phyloP scores from a whole-genome alignment of 305 asterid genomes.

The Fraxinus dipetala region DNA sequence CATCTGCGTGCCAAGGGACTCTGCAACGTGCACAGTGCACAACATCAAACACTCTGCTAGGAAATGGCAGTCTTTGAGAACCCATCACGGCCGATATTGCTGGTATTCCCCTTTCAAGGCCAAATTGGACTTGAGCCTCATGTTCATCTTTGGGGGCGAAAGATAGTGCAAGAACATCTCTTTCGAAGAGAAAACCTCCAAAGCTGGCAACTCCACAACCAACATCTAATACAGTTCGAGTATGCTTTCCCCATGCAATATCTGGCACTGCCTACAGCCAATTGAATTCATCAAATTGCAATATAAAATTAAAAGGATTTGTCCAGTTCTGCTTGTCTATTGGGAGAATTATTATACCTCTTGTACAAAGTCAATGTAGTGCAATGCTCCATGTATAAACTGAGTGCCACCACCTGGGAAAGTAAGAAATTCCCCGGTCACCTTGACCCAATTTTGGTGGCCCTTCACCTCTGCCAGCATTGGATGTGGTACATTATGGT shows the following conservation, averaged over 20 bases:
- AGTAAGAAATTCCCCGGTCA: constrained; percentile 72
- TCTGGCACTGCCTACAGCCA: constrained; percentile 65
- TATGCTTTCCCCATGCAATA: constrained; percentile 85
- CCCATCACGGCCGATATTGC: constrained; percentile 94
- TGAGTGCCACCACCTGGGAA: constrained; percentile 95
- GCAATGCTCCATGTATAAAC: constrained; percentile 80
- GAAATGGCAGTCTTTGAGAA: constrained; percentile 71
- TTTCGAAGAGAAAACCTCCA: constrained; percentile 74
- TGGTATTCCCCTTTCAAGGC: constrained; percentile 88
- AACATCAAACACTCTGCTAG: constrained; percentile 73
- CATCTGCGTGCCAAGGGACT: constrained; percentile 88
- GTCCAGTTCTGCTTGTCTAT: not conserved
- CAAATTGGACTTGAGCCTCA: constrained; percentile 88
- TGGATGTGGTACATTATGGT: constrained; percentile 71
- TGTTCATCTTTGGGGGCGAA: constrained; percentile 91
- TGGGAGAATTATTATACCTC: constrained; percentile 43
- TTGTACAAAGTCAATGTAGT: constrained; percentile 72
- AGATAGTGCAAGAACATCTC: constrained; percentile 72
- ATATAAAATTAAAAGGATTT: not conserved
- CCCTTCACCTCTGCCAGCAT: constrained; percentile 75
- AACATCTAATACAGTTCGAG: constrained; percentile 64
- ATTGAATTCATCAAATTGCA: constrained; percentile 11
- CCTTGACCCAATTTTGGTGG: constrained; percentile 89
- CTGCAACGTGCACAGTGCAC: constrained; percentile 93
- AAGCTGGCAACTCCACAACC: constrained; percentile 91